These are phyloP conservation scores for Aureobasidium sp. DNA, from an alignment of 2,329 filamentous ascomycete species.

Conservation along the genomic window DNA sequence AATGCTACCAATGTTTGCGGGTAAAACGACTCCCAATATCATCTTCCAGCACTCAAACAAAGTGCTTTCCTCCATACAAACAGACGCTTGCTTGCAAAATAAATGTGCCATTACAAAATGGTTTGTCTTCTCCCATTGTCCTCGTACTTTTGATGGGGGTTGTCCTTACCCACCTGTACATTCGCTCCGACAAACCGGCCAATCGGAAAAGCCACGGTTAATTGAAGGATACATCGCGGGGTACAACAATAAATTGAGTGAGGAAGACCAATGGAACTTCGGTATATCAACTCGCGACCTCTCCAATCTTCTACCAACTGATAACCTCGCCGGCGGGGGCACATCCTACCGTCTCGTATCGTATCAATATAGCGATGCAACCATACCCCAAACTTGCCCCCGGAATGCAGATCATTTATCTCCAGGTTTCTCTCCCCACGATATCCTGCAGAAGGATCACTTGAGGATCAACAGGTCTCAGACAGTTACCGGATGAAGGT, in stretches of 20 bases:
- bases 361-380: not conserved
- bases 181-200: not conserved
- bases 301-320: not conserved
- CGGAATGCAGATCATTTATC: not conserved
- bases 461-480: slow-evolving; percentile 1
- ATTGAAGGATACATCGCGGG: not conserved
- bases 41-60: not conserved
- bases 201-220: slow-evolving; percentile 5
- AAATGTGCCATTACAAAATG: not conserved
- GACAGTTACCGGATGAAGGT: slow-evolving; percentile 1
- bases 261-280: not conserved
- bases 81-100: too few species aligned
- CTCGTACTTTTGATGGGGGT: not conserved
- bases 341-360: slow-evolving; percentile 4
- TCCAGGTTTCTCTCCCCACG: slow-evolving; percentile 8
- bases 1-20: not conserved
- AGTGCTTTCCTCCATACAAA: not conserved
- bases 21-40: not conserved
- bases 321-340: slow-evolving; percentile 7
- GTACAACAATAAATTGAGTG: not conserved
- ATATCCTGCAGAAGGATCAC: not conserved
- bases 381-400: slow-evolving; percentile 1
- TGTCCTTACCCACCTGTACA: not conserved
- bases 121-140: not conserved
- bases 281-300: not conserved